Percentiles rank a stretch among this genome's conserved stretches.
Conservation (phyloP, 2,329 filamentous ascomycete genomes). For the Pyrenophora teres region DNA sequence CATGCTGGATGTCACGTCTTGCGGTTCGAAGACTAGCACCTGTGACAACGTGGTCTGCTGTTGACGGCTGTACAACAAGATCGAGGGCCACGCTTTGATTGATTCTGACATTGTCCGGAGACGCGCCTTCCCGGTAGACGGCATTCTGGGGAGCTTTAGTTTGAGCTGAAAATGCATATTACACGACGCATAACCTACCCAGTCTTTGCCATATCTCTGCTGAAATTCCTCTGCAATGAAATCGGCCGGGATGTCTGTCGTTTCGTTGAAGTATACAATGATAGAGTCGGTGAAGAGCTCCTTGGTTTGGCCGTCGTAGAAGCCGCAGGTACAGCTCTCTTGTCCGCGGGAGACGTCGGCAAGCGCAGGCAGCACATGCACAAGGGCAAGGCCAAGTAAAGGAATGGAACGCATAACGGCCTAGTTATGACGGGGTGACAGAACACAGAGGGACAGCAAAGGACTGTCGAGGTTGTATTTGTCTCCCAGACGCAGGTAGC, state of each 20-base stretch:
- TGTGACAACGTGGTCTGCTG: conserved; percentile 49
- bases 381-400: conserved; percentile 19
- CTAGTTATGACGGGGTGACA: conserved; percentile 13
- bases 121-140: conserved; percentile 52
- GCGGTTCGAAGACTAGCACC: conserved; percentile 51
- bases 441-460: conserved; percentile 7
- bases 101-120: conserved; percentile 47
- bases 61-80: conserved; percentile 42
- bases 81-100: conserved; percentile 43
- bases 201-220: conserved; percentile 54
- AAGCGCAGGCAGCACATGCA: conserved; percentile 18
- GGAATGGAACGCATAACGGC: conserved; percentile 16
- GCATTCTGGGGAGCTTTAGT: conserved; percentile 35
- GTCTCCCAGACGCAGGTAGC: conserved; percentile 3
- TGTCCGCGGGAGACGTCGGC: conserved; percentile 24
- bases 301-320: conserved; percentile 47
- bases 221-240: conserved; percentile 50
- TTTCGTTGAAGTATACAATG: conserved; percentile 59
- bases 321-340: conserved; percentile 54
- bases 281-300: conserved; percentile 54
- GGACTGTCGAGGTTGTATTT: conserved; percentile 6
- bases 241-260: conserved; percentile 40
- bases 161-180: not conserved
- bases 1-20: conserved; percentile 55
- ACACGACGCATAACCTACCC: conserved; percentile 24